Conservation (phyloP, 768 basidiomycete species). For the Trametes gibbosa region DNA sequence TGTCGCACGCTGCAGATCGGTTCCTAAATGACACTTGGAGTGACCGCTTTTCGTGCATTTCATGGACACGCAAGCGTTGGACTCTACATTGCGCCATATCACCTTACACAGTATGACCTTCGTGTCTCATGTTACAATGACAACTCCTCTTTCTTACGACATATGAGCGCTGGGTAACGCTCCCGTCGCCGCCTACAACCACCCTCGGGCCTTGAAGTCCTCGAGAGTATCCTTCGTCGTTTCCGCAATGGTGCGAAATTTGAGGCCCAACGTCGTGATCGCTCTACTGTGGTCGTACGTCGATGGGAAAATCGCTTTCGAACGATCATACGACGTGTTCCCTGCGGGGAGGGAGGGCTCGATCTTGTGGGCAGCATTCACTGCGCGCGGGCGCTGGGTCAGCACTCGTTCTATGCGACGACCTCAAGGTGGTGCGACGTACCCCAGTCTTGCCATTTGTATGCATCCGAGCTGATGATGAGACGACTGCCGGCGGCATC, state of each 20-base stretch:
- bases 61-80: too few relatives aligned
- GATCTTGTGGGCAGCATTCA: not conserved
- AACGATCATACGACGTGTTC: slow-evolving; percentile 17
- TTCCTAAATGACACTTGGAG: too few relatives aligned
- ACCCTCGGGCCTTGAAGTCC: slow-evolving; percentile 41
- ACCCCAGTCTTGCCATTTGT: slow-evolving; percentile 24
- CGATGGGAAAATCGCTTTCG: slow-evolving; percentile 25
- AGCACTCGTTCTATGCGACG: not conserved
- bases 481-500: slow-evolving; percentile 58
- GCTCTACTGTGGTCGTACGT: slow-evolving; percentile 37
- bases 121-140: too few relatives aligned
- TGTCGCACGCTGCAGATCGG: too few relatives aligned
- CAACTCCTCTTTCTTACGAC: too few relatives aligned
- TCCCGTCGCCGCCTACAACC: too few relatives aligned
- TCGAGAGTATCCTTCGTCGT: slow-evolving; percentile 38
- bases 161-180: too few relatives aligned
- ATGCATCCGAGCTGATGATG: slow-evolving; percentile 40
- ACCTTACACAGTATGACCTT: too few relatives aligned
- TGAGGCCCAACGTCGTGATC: slow-evolving; percentile 38
- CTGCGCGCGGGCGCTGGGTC: not conserved
- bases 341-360: slow-evolving; percentile 2
- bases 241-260: slow-evolving; percentile 40
- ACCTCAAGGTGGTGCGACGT: not conserved
- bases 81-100: too few relatives aligned
- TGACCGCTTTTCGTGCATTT: too few relatives aligned